Evolutionary conservation across 805 yeast genomes (phyloP), one percentile per base, ranked within the genome.

Genomic region (Starmerella powellii): DNA sequence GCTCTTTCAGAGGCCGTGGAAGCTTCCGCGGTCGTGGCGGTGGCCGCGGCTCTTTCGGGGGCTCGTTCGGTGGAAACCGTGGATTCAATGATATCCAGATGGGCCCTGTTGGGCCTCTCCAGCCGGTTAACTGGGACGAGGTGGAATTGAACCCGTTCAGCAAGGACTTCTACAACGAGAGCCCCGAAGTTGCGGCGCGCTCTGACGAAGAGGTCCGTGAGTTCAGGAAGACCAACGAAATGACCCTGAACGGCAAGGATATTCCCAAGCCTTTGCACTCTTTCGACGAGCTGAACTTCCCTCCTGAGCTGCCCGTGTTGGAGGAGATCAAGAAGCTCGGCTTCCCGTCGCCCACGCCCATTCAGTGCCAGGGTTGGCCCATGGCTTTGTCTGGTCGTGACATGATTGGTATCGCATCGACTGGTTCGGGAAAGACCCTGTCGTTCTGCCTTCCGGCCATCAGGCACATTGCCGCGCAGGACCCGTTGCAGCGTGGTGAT

Each of bases 301-400:
- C 98, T 52, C 82, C 77, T 56, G 87, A 88, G 62, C 45, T 50
- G 20, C 52, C 52, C 17, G 96, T 88, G 34, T 72, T 91, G 60
- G 70, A 66, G 46, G 95, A 88, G 71, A 87, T 91, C 56, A 75
- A 81, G 66, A 78, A 78, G 46, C 86, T 83, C 66, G 97, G 97
- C 48, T 91, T 91, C 70, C 91, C 79, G 43, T 74, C 70, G 52
- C 98, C 98, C 57, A 91, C 98, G 44, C 86, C 85, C 53, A 91
- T 91, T 60, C 98, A 91, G 71, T 85, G 95, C 66, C 98, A 91
- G 71, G 98, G 98, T 71, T 91, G 98, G 98, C 98, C 98, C 51
- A 91, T 91, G 98, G 98, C 98, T 59, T 72, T 87, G 46, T 78
- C 88, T 56, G 98, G 98, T 71, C 84, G 97, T 70, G 97, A 91